Conservation (phyloP, 768 basidiomycete species). For the Coprinellus micaceus region DNA sequence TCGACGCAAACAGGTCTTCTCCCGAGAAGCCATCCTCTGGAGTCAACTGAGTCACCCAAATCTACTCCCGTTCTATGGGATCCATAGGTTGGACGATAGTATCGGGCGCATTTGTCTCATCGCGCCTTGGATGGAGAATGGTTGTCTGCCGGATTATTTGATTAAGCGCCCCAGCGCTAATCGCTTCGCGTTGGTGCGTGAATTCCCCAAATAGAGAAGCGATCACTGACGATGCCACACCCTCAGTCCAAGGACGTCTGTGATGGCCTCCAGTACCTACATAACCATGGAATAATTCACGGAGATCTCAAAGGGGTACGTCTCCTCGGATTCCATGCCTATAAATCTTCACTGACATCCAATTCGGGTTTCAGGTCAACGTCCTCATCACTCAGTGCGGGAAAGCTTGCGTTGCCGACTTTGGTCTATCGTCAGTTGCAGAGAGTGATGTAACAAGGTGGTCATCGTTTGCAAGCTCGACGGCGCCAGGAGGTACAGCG, state of each 20-base stretch:
- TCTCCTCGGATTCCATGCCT: not conserved
- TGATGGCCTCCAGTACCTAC: slow-evolving; percentile 15
- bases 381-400: slow-evolving; percentile 12
- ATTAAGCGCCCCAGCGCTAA: not conserved
- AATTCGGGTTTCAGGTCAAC: slow-evolving; percentile 11
- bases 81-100: slow-evolving; percentile 7
- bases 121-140: slow-evolving; percentile 15
- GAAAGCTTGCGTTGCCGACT: slow-evolving; percentile 17
- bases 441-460: slow-evolving; percentile 14
- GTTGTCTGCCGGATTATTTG: slow-evolving; percentile 5
- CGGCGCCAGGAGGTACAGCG: not conserved
- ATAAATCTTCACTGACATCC: not conserved
- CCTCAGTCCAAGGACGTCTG: slow-evolving; percentile 14
- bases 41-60: slow-evolving; percentile 9
- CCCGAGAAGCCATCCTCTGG: slow-evolving; percentile 7
- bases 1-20: too few species aligned
- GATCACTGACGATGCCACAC: too few species aligned
- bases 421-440: slow-evolving; percentile 15
- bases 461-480: slow-evolving; percentile 10
- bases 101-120: slow-evolving; percentile 8
- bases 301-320: slow-evolving; percentile 19
- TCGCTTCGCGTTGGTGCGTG: not conserved
- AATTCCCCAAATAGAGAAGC: too few species aligned
- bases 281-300: slow-evolving; percentile 13
- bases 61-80: slow-evolving; percentile 12